Conservation (phyloP, 2,329 filamentous ascomycete species). For the Phyllosticta paracitricarpa region DNA sequence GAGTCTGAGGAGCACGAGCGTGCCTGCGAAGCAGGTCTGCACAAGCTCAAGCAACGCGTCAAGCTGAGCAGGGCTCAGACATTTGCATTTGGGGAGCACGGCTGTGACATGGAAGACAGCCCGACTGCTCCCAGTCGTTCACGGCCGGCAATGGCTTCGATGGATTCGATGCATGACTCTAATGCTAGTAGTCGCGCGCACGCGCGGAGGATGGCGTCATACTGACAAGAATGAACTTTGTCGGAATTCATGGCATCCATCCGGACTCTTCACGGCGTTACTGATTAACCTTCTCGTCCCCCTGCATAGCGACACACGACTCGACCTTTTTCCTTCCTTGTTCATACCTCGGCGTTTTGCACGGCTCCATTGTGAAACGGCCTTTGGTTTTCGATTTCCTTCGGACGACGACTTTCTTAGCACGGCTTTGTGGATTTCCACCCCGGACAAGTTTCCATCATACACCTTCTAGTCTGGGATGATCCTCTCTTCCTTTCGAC, state of each 20-base stretch:
- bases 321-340: conserved; percentile 1
- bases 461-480: conserved; percentile 9
- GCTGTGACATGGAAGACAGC: conserved; percentile 51
- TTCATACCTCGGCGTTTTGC: conserved; percentile 24
- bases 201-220: conserved; percentile 28
- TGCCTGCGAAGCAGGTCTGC: conserved; percentile 90
- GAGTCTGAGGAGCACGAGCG: conserved; percentile 80
- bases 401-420: conserved; percentile 10
- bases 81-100: conserved; percentile 80
- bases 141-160: conserved; percentile 23
- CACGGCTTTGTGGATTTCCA: neutral
- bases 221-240: conserved; percentile 18
- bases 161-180: conserved; percentile 14
- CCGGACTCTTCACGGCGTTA: conserved; percentile 25
- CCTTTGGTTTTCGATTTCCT: conserved; percentile 9
- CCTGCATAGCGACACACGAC: conserved; percentile 3
- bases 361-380: conserved; percentile 21
- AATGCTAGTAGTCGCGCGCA: conserved; percentile 4
- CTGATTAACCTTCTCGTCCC: conserved; percentile 21
- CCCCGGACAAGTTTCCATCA: neutral
- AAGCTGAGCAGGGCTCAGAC: conserved; percentile 83
- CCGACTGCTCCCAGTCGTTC: conserved; percentile 39
- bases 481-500: conserved; percentile 10
- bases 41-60: conserved; percentile 80
- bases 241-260: conserved; percentile 19